These are phyloP conservation scores for Curvularia lunata DNA, from an alignment of 2,329 filamentous ascomycete genomes.

Conservation along the genomic window DNA sequence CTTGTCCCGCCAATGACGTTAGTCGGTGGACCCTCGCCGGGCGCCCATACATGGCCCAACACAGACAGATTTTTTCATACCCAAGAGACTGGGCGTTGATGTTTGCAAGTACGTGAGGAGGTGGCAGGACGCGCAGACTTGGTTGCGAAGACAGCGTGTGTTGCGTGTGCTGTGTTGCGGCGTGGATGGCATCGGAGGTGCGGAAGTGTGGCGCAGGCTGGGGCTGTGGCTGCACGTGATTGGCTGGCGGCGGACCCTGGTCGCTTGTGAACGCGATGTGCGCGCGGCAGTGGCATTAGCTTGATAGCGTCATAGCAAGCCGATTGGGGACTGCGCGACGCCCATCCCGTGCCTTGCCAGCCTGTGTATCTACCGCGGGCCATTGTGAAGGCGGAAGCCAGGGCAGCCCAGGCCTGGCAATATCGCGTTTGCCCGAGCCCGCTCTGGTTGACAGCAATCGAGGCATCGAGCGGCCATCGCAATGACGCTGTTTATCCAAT, in stretches of 20 bases:
- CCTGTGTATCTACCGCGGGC: neutral
- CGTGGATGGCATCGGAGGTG: too few relatives aligned
- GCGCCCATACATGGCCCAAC: neutral
- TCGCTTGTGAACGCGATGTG: conserved; percentile 4
- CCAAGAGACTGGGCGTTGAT: too few relatives aligned
- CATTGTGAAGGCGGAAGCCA: neutral
- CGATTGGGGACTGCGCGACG: neutral
- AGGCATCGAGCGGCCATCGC: neutral
- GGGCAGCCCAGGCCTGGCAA: neutral
- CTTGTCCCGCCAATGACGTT: neutral
- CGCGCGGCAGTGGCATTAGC: conserved; percentile 6
- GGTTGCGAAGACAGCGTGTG: neutral
- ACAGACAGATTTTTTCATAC: neutral
- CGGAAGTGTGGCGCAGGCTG: neutral
- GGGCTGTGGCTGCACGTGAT: neutral
- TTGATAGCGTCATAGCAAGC: conserved; percentile 6
- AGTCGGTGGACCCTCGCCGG: neutral
- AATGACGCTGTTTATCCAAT: neutral
- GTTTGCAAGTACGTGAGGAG: neutral
- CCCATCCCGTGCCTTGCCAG: neutral
- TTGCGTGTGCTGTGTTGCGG: neutral
- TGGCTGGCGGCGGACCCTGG: conserved; percentile 4
- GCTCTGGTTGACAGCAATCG: neutral
- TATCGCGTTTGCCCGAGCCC: neutral
- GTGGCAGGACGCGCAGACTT: neutral